Base-by-base conservation (phyloP, 108 stramenopile species). In the Cyclotella distinguenda region DNA sequence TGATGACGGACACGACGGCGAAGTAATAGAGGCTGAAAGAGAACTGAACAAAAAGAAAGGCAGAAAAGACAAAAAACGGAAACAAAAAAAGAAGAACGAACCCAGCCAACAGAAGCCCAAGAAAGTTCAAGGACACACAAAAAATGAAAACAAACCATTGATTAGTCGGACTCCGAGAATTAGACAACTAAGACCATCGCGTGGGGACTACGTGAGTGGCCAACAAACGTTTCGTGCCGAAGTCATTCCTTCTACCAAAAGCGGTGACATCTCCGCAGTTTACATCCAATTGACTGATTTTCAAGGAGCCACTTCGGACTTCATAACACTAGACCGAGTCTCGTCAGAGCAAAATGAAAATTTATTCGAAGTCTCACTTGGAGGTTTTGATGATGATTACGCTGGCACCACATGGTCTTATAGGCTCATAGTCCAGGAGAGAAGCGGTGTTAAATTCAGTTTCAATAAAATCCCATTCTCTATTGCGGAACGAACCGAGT, bases 221-320 rank as follows among this genome's bases (percentile, higher is more conserved):
- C 50, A 52, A 16, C 26, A 28, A 31, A 52, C 50, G 13, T 52
- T 52, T 52, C 50, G 28, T 30, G 50, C 50, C 13, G 31, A 52
- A 31, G 50, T 52, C 7, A 2, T 52, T 52, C 50, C 50, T 52
- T 27, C 50, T n/a, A n/a, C n/a, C 1, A 42, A 42, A 52, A 16
- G 16, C 15, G 50, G 2, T 11, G 50, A 52, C 30, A 52, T 52
- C 30, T n/a, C 26, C 6, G 50, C 50, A 52, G 50, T 52, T 9
- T 52, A 52, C 21, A n/a, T 52, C 1, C 50, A 52, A 8, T 22
- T 52, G 27, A 52, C 28, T 31, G 50, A 52, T 31, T 52, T 30
- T 13, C 30, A 52, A 52, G 50, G 50, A 28, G 16, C n/a, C 1
- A 22, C 26, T 3, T 52, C 50, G 13, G 31, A 52, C 16, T 52